phyloP scores from a whole-genome alignment of 2,329 filamentous ascomycete genomes.

The Lachnellula arida region DNA sequence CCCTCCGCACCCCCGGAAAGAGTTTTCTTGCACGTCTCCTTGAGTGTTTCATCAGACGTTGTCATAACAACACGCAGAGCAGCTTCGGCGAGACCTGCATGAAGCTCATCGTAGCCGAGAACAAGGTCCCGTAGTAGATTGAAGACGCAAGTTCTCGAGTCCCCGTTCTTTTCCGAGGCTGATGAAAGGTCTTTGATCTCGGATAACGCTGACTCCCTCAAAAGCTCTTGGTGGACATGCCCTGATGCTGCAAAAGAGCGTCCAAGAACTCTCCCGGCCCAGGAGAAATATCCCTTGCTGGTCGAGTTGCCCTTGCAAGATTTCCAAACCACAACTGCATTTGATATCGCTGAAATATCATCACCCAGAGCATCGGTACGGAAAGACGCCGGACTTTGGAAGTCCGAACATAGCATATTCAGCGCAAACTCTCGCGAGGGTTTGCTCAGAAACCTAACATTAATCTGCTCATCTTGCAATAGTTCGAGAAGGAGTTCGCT shows the following conservation, averaged over 20 bases:
- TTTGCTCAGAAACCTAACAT: constrained; percentile 61
- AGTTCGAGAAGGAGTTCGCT: constrained; percentile 75
- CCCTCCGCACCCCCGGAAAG: constrained; percentile 48
- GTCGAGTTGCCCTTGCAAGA: constrained; percentile 63
- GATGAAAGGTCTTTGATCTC: constrained; percentile 37
- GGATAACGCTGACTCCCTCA: constrained; percentile 54
- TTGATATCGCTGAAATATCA: constrained; percentile 58
- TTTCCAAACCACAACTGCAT: constrained; percentile 68
- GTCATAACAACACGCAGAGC: constrained; percentile 54
- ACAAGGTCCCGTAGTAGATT: constrained; percentile 58
- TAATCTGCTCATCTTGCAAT: constrained; percentile 63
- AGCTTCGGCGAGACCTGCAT: constrained; percentile 56
- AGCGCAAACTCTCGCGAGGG: constrained; percentile 67
- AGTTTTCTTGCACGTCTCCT: constrained; percentile 47
- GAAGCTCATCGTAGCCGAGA: constrained; percentile 49
- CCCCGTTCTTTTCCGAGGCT: constrained; percentile 34
- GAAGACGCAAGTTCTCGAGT: constrained; percentile 61
- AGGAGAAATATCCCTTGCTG: constrained; percentile 68
- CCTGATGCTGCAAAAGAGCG: constrained; percentile 77
- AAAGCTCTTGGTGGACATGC: constrained; percentile 54
- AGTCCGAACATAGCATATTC: constrained; percentile 69
- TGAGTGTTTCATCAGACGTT: constrained; percentile 34
- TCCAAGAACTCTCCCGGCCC: constrained; percentile 82
- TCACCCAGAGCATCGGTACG: constrained; percentile 63
- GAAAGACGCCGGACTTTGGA: constrained; percentile 55